Evolutionary conservation across 257 asterid species (phyloP), one percentile per base, ranked within the genome.

Genomic region (Fraxinus quadrangulata): DNA sequence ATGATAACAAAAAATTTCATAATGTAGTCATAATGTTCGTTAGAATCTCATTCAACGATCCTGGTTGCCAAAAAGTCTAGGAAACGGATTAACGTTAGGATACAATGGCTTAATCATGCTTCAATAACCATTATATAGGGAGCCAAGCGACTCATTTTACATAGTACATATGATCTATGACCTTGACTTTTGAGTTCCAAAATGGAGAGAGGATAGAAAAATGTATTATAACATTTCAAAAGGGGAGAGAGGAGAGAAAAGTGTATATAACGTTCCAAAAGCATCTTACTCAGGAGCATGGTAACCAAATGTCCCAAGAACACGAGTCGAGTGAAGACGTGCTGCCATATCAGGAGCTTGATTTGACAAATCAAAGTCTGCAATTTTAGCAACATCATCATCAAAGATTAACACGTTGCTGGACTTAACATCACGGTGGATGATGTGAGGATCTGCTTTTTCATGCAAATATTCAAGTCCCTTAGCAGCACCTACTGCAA

Each of bases 311-410:
- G 97, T 92, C 34, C 96, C 97, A 75, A 92, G 97, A 76, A 92
- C 97, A 85, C 97, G 97, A 59, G 97, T 92, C 33, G 97, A 92
- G 82, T 92, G 97, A 75, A 90, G 96, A 42, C 97, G 96, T 39
- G 97, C 96, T 33, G 96, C 97, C 96, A 88, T 90, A 81, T 92
- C 97, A 76, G 96, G 97, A 78, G 97, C 94, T 87, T 92, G 97
- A 79, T 92, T 92, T 61, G 96, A 91, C 78, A 90, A 80, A 85
- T 92, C 97, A 84, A 92, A 92, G 76, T 92, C 97, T 4, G 93
- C 97, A 74, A 92, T 90, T 81, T 92, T 92, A 78, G 96, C 95
- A 70, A 90, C 85, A 76, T 90, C 93, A 61, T 92, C 96, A 80
- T 92, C 97, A 71, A 90, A 92, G 72, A 92, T 83, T 74, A 92